Base-by-base conservation (phyloP, 805 yeast species). In the Yamadazyma tumulicola region DNA sequence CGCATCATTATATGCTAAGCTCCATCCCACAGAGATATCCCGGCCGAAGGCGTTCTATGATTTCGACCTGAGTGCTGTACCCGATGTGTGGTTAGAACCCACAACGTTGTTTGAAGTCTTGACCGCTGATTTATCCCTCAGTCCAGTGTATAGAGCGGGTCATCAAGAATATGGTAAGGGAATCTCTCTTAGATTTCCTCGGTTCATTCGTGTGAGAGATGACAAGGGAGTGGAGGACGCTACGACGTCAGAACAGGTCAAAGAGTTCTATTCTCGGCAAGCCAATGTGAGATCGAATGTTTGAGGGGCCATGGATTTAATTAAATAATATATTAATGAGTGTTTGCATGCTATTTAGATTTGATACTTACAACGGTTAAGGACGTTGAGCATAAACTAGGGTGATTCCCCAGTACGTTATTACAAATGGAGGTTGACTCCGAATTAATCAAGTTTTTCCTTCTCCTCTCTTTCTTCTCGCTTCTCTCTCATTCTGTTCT, bases 21-120 rank as follows among this genome's bases (percentile, higher is more conserved):
- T 93, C 38, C 76, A 80, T 26, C 81, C 85, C 3, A 77, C 87
- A 0, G 93, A 79, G 34, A 72, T 77, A 10, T 51, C 62, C 0
- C 63, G 55, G n/a, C 83, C 95, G 2, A 82, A 79, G 46, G 68
- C 83, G 0, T 83, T 79, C 36, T 77, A 75, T 43, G 93, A 84
- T 51, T 59, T 69, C 2, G 91, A 84, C 49, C 58, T 69, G 2
- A 76, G 75, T 46, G 85, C 89, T 4, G 72, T 67, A 30, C 97
- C 97, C 0, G 96, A 89, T 53, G 87, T 89, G 6, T 89, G 97
- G 97, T 84, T 89, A 51, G 95, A 89, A 51, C 96, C 97, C 6
- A 71, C 81, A 0, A 59, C 69, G 17, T 71, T 89, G 5, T 87
- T 93, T 65, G 97, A 89, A 59, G 95, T 89, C 1, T 66, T 85